phyloP scores from a whole-genome alignment of 2,329 filamentous ascomycete genomes.

The Fusarium chuoi region DNA sequence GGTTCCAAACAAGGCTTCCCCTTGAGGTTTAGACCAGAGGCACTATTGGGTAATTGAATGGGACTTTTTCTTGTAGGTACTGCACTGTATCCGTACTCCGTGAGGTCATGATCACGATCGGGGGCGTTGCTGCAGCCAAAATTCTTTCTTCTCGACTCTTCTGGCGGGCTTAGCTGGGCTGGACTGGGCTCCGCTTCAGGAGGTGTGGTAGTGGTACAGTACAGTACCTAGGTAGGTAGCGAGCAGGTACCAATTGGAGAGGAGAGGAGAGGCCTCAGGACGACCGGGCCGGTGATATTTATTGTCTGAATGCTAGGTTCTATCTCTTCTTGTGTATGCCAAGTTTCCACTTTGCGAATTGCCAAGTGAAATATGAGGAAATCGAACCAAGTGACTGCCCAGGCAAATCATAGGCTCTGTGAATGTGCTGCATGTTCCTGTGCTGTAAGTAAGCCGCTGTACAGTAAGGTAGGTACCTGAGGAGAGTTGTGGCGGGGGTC shows the following conservation, averaged over 20 bases:
- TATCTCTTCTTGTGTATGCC: slow-evolving; percentile 8
- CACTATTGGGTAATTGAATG: slow-evolving; percentile 50
- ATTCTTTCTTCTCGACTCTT: slow-evolving; percentile 43
- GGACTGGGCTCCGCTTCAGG: slow-evolving; percentile 27
- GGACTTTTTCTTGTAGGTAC: slow-evolving; percentile 29
- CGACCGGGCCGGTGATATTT: slow-evolving; percentile 40
- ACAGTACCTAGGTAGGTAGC: not conserved
- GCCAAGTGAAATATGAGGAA: slow-evolving; percentile 4
- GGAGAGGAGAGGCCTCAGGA: slow-evolving; percentile 10
- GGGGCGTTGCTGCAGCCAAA: slow-evolving; percentile 24
- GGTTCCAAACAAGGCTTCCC: slow-evolving; percentile 38
- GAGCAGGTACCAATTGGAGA: slow-evolving; percentile 6
- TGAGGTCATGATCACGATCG: slow-evolving; percentile 50
- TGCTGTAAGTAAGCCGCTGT: slow-evolving; percentile 8
- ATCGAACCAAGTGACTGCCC: not conserved
- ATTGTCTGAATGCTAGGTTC: not conserved
- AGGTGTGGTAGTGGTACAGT: slow-evolving; percentile 34
- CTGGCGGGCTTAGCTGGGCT: slow-evolving; percentile 37
- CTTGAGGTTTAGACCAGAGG: slow-evolving; percentile 43
- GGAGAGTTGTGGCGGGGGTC: slow-evolving; percentile 13
- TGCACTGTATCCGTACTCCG: slow-evolving; percentile 28
- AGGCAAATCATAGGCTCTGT: not conserved
- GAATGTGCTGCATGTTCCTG: slow-evolving; percentile 2
- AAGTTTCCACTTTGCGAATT: not conserved
- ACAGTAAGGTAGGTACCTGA: not conserved